A percentile compares a stretch with the other conserved stretches of the same genome.
These are phyloP conservation scores for Nothophaeocryptopus gaeumannii DNA, from an alignment of 2,329 filamentous ascomycete species.

Conservation along the genomic window DNA sequence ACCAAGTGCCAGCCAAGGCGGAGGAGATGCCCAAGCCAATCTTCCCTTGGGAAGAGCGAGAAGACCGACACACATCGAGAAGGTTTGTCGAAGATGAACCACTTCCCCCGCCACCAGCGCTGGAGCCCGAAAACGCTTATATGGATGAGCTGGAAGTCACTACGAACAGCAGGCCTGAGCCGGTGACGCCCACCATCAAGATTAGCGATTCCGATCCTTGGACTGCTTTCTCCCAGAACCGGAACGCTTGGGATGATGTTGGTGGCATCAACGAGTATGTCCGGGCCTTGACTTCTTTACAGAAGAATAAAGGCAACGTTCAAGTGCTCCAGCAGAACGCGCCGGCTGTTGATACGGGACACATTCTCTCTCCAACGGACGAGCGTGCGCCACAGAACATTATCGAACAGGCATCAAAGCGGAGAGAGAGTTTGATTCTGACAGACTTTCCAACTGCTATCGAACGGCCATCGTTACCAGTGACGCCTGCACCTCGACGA, in stretches of 20 bases:
- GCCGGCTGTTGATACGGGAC: conserved; percentile 17
- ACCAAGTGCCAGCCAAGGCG: conserved; percentile 67
- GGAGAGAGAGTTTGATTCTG: conserved; percentile 61
- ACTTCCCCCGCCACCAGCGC: conserved; percentile 18
- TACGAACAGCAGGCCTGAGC: conserved; percentile 21
- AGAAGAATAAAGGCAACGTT: conserved; percentile 53
- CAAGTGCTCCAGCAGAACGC: conserved; percentile 22
- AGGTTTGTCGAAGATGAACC: conserved; percentile 60
- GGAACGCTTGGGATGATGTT: conserved; percentile 90
- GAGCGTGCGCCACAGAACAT: conserved; percentile 27
- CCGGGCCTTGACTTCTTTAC: conserved; percentile 62
- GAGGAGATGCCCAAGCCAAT: conserved; percentile 61
- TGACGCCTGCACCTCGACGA: conserved; percentile 79
- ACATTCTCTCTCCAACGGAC: conserved; percentile 26
- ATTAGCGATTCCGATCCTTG: conserved; percentile 60
- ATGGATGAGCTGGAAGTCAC: conserved; percentile 32
- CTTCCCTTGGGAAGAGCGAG: conserved; percentile 84
- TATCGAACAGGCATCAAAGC: conserved; percentile 29
- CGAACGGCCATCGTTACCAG: conserved; percentile 83
- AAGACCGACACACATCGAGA: conserved; percentile 62
- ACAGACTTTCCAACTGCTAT: conserved; percentile 83
- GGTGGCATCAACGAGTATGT: conserved; percentile 87
- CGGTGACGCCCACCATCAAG: conserved; percentile 47
- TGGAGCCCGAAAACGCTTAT: conserved; percentile 21
- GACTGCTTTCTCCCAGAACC: conserved; percentile 63